These are phyloP conservation scores for Amauroascus verrucosus DNA, from an alignment of 2,329 filamentous ascomycete species.

Conservation along the genomic window DNA sequence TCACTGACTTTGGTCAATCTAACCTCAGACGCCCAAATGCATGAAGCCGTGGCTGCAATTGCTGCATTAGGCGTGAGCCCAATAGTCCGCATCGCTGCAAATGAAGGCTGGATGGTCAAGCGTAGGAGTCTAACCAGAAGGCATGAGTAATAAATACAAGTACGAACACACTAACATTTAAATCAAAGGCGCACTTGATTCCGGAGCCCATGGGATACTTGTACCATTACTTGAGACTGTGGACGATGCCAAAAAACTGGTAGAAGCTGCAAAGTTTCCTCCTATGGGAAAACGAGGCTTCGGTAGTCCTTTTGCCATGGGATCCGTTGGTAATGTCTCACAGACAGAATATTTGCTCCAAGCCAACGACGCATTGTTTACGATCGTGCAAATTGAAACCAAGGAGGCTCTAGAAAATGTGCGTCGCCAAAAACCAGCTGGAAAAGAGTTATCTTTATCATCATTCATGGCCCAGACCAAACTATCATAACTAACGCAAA, in stretches of 20 bases:
- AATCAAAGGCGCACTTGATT: conserved; percentile 44
- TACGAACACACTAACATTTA: not conserved
- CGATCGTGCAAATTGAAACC: conserved; percentile 39
- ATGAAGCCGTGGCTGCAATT: conserved; percentile 44
- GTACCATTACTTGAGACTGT: conserved; percentile 45
- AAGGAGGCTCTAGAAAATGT: conserved; percentile 33
- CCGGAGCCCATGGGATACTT: conserved; percentile 50
- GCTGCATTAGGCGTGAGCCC: conserved; percentile 35
- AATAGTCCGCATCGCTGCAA: conserved; percentile 43
- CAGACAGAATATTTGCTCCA: conserved; percentile 43
- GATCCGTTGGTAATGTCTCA: conserved; percentile 31
- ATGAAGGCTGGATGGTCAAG: conserved; percentile 54
- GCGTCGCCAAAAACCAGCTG: not conserved
- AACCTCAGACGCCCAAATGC: conserved; percentile 41
- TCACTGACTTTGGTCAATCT: not conserved
- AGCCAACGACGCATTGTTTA: conserved; percentile 45
- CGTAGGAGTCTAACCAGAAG: conserved; percentile 26
- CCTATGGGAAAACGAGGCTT: conserved; percentile 47
- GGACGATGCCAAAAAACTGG: conserved; percentile 44
- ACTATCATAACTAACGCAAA: conserved; percentile 5
- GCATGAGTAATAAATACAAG: not conserved
- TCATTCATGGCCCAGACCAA: not conserved
- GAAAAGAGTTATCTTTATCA: not conserved
- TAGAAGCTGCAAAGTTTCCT: conserved; percentile 47
- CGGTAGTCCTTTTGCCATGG: conserved; percentile 46